Percentiles rank a stretch among this genome's conserved stretches.
phyloP scores from a whole-genome alignment of 2,329 filamentous ascomycete genomes.

The Parastagonospora nodorum region DNA sequence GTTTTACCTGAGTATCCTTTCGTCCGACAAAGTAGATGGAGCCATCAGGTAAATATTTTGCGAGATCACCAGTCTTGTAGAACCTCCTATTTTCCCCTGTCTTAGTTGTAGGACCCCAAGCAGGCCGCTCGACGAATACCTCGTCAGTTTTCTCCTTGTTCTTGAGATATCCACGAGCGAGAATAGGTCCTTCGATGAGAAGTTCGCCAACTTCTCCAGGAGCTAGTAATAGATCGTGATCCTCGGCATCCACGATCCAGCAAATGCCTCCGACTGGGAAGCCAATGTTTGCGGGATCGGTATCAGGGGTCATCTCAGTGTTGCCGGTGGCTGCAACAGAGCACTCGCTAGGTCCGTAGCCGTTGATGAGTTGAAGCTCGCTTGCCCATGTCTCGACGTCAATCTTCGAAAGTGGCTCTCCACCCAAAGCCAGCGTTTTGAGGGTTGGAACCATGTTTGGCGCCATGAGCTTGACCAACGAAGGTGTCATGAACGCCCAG shows the following conservation, averaged over 20 bases:
- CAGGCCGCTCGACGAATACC: conserved; percentile 14
- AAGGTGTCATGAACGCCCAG: conserved; percentile 57
- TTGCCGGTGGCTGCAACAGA: background rate
- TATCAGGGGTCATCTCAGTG: background rate
- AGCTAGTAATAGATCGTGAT: conserved; percentile 11
- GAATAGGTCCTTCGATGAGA: conserved; percentile 59
- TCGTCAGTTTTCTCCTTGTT: conserved; percentile 14
- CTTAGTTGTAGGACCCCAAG: conserved; percentile 6
- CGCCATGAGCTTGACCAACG: conserved; percentile 55
- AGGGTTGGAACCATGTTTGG: conserved; percentile 49
- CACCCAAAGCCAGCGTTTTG: conserved; percentile 47
- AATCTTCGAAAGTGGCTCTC: conserved; percentile 36
- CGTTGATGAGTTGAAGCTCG: conserved; percentile 10
- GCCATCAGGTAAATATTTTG: conserved; percentile 16
- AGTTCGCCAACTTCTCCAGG: conserved; percentile 51
- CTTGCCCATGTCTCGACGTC: conserved; percentile 9
- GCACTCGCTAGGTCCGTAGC: conserved; percentile 18
- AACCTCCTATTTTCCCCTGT: conserved; percentile 1
- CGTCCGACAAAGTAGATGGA: conserved; percentile 17
- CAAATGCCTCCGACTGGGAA: conserved; percentile 1
- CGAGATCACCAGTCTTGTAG: conserved; percentile 28
- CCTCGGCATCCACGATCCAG: conserved; percentile 11
- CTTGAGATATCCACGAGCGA: conserved; percentile 32
- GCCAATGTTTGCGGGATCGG: conserved; percentile 5
- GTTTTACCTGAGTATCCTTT: conserved; percentile 22